phyloP scores from a whole-genome alignment of 441 rosid species.

The Adansonia rubrostipa region DNA sequence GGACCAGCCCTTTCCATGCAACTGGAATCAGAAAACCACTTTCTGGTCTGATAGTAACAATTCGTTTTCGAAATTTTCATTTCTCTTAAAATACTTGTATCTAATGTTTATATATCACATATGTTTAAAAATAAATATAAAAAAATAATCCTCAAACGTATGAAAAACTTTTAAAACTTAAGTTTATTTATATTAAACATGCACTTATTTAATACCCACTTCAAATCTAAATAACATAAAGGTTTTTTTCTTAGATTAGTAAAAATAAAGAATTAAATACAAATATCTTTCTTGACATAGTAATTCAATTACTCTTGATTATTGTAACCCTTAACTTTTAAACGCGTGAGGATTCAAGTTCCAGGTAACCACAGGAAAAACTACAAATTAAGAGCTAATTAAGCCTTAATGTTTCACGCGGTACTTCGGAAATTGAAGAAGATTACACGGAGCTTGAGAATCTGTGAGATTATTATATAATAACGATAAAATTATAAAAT shows the following conservation, averaged over 20 bases:
- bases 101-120: no score
- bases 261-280: no score
- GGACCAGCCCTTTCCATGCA: background rate
- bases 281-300: background rate
- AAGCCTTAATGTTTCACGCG: background rate
- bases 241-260: background rate
- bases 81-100: no score
- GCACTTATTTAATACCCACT: no score
- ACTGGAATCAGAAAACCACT: background rate
- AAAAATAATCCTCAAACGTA: no score
- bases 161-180: no score
- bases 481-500: background rate
- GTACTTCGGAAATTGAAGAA: background rate
- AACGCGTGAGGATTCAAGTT: background rate
- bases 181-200: no score
- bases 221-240: no score
- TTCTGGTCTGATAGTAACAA: no score
- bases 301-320: background rate
- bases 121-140: no score
- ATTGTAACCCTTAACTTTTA: background rate
- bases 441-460: constrained; percentile 6
- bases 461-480: background rate
- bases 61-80: no score
- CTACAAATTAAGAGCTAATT: background rate
- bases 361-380: constrained; percentile 21